Percentiles rank a stretch among this genome's conserved stretches.
phyloP scores from a whole-genome alignment of 148 eudicot genomes.

The Suaeda aralocaspica region DNA sequence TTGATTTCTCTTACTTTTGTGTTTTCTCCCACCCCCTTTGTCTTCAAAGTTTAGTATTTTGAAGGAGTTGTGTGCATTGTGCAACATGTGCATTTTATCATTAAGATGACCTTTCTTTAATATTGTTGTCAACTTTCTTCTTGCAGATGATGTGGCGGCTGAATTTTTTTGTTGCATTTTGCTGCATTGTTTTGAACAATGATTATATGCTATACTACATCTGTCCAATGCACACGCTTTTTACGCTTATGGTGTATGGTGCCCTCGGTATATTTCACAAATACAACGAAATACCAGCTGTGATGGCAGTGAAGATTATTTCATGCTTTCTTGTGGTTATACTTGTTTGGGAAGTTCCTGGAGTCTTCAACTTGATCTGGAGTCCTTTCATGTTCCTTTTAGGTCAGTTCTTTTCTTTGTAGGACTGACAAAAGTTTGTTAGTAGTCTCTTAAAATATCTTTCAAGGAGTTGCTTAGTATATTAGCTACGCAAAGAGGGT shows the following conservation, averaged over 20 bases:
- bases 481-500: neutral
- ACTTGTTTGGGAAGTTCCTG: constrained; percentile 87
- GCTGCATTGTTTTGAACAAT: constrained; percentile 82
- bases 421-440: too few relatives aligned
- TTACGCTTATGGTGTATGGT: constrained; percentile 95
- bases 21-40: neutral
- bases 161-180: constrained; percentile 80
- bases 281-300: constrained; percentile 80
- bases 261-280: constrained; percentile 86
- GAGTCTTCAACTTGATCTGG: constrained; percentile 79
- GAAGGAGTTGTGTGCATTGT: neutral
- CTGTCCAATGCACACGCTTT: constrained; percentile 96
- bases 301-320: constrained; percentile 64
- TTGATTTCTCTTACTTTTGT: neutral
- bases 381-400: constrained; percentile 66
- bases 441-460: too few relatives aligned
- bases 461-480: too few relatives aligned
- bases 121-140: constrained; percentile 15
- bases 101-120: neutral
- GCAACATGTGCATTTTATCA: neutral
- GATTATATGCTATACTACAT: constrained; percentile 91
- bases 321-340: constrained; percentile 76
- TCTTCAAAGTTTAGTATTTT: neutral
- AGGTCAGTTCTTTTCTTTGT: constrained; percentile 47
- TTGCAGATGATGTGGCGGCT: constrained; percentile 99